Percentiles rank a stretch among this genome's conserved stretches.
Evolutionary conservation across 148 eudicot species (phyloP).

Genomic region (Chenopodium suecicum): DNA sequence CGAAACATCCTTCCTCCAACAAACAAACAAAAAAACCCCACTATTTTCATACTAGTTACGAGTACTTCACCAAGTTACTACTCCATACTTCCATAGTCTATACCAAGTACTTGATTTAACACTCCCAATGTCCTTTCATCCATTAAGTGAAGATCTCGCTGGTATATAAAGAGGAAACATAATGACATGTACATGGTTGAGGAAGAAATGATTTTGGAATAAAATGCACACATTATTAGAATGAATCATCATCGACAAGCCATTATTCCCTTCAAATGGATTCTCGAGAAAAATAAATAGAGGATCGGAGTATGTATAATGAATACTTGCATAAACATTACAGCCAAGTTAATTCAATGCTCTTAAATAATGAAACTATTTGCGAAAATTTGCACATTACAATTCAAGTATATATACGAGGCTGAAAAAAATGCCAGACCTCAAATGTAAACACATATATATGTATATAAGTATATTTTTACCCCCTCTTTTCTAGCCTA

Average conservation of each 20-base stretch:
- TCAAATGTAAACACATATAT: conserved; percentile 14
- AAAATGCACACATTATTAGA: not conserved
- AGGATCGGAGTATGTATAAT: not conserved
- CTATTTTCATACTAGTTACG: no score
- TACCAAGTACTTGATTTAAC: no score
- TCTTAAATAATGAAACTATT: conserved; percentile 10
- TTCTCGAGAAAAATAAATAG: not conserved
- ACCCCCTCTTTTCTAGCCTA: not conserved
- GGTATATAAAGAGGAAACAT: no score
- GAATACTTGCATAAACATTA: not conserved
- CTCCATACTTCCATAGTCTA: no score
- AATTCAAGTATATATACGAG: conserved; percentile 23
- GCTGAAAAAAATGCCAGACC: conserved; percentile 34
- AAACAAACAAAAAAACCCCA: no score
- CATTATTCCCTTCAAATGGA: not conserved
- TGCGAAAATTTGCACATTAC: conserved; percentile 14
- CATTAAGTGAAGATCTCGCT: no score
- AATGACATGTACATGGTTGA: no score
- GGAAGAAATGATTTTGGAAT: no score
- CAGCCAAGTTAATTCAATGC: conserved; percentile 20
- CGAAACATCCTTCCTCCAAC: not conserved
- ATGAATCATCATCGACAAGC: no score
- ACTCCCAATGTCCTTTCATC: no score
- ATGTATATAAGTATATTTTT: no score
- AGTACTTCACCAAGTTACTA: no score